Percentiles rank a stretch among this genome's conserved stretches.
Evolutionary conservation across 768 basidiomycete genomes (phyloP).

Genomic region (Fistulinella prunicolor): DNA sequence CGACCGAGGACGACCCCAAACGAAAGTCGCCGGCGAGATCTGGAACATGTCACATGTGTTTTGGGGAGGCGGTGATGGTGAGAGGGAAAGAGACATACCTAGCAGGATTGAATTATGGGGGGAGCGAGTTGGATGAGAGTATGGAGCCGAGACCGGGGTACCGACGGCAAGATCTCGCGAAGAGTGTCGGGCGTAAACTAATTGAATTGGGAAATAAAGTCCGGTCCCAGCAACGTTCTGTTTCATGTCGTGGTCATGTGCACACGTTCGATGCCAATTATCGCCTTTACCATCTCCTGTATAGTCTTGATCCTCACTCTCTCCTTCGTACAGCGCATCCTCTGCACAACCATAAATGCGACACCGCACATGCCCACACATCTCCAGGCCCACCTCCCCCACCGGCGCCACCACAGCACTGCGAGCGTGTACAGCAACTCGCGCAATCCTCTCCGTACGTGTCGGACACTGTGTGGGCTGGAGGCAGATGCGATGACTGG

Average conservation of each 20-base stretch:
- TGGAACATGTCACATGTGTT: no score
- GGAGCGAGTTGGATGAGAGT: no score
- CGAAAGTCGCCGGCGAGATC: no score
- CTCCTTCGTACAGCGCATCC: background rate
- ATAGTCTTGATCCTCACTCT: background rate
- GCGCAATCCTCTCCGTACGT: conserved; percentile 66
- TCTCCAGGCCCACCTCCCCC: conserved; percentile 40
- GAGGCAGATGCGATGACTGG: conserved; percentile 40
- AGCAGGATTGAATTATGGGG: no score
- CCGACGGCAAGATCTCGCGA: no score
- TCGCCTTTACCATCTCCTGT: background rate
- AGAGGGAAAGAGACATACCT: no score
- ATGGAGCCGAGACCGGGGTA: no score
- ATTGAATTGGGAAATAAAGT: no score
- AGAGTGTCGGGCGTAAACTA: no score
- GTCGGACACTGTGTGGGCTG: conserved; percentile 42
- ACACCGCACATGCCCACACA: conserved; percentile 33
- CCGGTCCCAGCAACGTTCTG: background rate
- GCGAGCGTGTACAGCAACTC: conserved; percentile 63
- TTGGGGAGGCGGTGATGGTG: no score
- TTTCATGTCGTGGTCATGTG: background rate
- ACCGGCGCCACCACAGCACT: conserved; percentile 63
- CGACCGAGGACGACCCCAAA: no score
- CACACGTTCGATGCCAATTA: background rate
- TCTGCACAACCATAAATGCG: conserved; percentile 25